phyloP scores from a whole-genome alignment of 2,329 filamentous ascomycete species.

The Cryphonectria japonica region DNA sequence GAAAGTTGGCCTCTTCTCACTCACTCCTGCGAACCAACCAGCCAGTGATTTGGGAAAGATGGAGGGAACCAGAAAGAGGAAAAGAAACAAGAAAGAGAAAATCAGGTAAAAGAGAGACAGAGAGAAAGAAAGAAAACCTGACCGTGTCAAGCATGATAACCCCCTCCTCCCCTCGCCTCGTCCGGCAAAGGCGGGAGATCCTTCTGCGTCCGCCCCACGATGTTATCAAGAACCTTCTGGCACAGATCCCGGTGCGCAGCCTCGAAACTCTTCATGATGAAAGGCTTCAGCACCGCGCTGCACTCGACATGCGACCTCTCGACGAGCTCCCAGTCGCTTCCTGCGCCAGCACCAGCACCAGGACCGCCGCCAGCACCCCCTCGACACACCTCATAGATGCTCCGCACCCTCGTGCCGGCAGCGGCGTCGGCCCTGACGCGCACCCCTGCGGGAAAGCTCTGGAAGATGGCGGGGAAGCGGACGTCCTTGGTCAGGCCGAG shows the following conservation, averaged over 20 bases:
- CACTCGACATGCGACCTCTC: conserved; percentile 42
- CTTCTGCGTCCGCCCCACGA: conserved; percentile 27
- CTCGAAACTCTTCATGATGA: conserved; percentile 40
- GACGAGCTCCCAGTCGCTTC: conserved; percentile 39
- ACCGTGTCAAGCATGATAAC: background rate
- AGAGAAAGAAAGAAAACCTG: too few species aligned
- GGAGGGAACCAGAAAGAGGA: background rate
- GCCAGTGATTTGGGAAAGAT: background rate
- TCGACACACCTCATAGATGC: conserved; percentile 39
- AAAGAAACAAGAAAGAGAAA: too few species aligned
- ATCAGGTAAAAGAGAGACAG: too few species aligned
- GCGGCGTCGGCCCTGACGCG: conserved; percentile 49
- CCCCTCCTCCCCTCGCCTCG: background rate
- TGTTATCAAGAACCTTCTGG: conserved; percentile 36
- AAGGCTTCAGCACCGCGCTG: conserved; percentile 39
- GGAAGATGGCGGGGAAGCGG: conserved; percentile 48
- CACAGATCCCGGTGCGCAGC: conserved; percentile 39
- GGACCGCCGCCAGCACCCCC: background rate
- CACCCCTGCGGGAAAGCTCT: conserved; percentile 45
- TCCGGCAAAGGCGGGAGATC: conserved; percentile 21
- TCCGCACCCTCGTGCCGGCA: conserved; percentile 49
- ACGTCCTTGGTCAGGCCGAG: conserved; percentile 43
- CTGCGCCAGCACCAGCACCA: background rate
- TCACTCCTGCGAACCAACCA: background rate
- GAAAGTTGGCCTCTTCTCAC: background rate